Evolutionary conservation across 192 early-diverging fungal genomes (phyloP).

Genomic region (Coemansia sp.): DNA sequence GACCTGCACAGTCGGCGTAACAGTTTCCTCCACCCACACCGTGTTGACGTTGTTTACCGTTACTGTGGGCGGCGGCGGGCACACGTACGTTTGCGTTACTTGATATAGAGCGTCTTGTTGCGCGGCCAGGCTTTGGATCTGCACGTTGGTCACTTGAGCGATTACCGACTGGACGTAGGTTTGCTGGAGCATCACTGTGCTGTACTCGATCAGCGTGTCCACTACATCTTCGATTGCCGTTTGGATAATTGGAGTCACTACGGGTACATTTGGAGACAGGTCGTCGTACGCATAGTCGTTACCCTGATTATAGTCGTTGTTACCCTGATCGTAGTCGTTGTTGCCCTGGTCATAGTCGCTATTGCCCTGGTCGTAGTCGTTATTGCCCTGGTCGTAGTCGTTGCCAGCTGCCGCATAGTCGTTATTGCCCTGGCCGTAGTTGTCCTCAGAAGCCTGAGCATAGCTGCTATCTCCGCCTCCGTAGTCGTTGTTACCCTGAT

Average conservation of each 20-base stretch:
- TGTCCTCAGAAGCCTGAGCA: neutral
- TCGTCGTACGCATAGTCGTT: constrained; percentile 22
- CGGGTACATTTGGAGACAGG: constrained; percentile 22
- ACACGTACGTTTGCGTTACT: constrained; percentile 47
- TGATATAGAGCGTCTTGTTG: constrained; percentile 42
- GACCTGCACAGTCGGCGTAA: constrained; percentile 47
- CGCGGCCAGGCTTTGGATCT: constrained; percentile 39
- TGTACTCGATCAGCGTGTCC: constrained; percentile 38
- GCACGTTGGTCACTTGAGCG: constrained; percentile 40
- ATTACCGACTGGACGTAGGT: constrained; percentile 30
- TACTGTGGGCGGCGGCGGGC: constrained; percentile 38
- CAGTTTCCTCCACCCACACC: constrained; percentile 45
- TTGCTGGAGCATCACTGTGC: constrained; percentile 39
- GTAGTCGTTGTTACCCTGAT: constrained; percentile 7
- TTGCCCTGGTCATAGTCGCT: constrained; percentile 17
- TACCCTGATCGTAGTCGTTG: constrained; percentile 10
- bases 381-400: constrained; percentile 6
- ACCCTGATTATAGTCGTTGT: constrained; percentile 8
- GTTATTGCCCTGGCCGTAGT: neutral
- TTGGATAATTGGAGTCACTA: constrained; percentile 16
- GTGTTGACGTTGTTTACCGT: constrained; percentile 46
- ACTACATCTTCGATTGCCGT: constrained; percentile 39
- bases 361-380: constrained; percentile 14
- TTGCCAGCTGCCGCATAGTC: constrained; percentile 6
- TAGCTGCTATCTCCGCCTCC: constrained; percentile 1